These are phyloP conservation scores for Penicillium coffeae DNA, from an alignment of 495 filamentous ascomycete genomes.

Conservation along the genomic window DNA sequence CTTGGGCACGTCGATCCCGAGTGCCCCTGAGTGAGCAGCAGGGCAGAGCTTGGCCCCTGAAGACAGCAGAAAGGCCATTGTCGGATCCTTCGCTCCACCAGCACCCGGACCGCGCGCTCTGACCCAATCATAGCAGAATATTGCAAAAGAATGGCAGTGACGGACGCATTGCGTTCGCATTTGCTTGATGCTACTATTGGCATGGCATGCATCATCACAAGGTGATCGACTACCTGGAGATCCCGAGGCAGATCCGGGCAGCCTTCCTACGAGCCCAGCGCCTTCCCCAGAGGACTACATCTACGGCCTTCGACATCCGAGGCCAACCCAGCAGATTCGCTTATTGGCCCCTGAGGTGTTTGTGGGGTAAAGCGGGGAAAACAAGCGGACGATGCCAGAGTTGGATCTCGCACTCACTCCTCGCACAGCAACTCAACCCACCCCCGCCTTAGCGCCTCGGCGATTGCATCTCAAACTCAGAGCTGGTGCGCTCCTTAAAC, in stretches of 20 bases:
- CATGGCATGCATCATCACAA: not conserved
- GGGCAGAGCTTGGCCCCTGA: not conserved
- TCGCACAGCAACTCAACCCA: not conserved
- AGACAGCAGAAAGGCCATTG: not conserved
- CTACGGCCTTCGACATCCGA: too few relatives aligned
- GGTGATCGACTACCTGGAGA: not conserved
- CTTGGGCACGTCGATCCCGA: too few relatives aligned
- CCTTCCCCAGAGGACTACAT: too few relatives aligned
- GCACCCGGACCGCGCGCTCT: not conserved
- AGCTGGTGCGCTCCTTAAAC: not conserved
- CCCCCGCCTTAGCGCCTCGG: not conserved
- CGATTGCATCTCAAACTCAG: not conserved
- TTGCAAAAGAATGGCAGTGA: not conserved
- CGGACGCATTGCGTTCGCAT: not conserved
- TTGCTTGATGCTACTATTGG: not conserved
- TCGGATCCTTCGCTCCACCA: not conserved
- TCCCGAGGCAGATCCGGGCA: not conserved
- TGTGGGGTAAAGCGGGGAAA: conserved; percentile 9
- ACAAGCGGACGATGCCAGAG: not conserved
- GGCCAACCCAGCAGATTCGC: not conserved
- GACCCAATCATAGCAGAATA: not conserved
- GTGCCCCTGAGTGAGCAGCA: too few relatives aligned
- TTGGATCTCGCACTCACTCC: not conserved
- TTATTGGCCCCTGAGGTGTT: conserved; percentile 2
- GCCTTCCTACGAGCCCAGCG: too few relatives aligned